Evolutionary conservation across 306 rosid genomes (phyloP).

Genomic region (Dryas octopetala): DNA sequence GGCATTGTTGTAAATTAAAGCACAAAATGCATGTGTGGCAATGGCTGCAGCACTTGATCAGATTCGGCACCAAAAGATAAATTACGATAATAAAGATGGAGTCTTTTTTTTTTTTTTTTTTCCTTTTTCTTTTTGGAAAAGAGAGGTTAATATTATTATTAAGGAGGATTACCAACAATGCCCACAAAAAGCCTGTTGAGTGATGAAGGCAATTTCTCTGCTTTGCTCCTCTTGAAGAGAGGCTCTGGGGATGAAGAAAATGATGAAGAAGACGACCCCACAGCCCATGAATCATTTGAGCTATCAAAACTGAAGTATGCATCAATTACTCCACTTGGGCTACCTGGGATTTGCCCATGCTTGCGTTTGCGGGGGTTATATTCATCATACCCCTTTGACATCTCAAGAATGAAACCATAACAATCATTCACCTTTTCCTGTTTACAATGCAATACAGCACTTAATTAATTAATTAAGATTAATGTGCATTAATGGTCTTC

Average conservation of each 20-base stretch:
- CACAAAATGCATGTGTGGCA: slow-evolving; percentile 10
- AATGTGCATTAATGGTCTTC: slow-evolving; percentile 3
- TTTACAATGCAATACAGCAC: background rate
- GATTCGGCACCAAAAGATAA: slow-evolving; percentile 14
- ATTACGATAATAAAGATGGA: slow-evolving; percentile 20
- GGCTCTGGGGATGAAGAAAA: slow-evolving; percentile 48
- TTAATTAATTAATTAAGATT: background rate
- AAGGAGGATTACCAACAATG: slow-evolving; percentile 56
- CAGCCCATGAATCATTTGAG: slow-evolving; percentile 81
- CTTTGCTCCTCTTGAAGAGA: slow-evolving; percentile 60
- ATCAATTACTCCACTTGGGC: slow-evolving; percentile 86
- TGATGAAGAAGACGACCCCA: slow-evolving; percentile 34
- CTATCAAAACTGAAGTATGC: slow-evolving; percentile 60
- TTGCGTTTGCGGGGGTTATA: slow-evolving; percentile 46
- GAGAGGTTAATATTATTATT: background rate
- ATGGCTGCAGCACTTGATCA: slow-evolving; percentile 1
- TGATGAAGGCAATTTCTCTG: slow-evolving; percentile 50
- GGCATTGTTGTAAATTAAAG: slow-evolving; percentile 53
- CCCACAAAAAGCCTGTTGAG: slow-evolving; percentile 55
- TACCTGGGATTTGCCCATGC: slow-evolving; percentile 50
- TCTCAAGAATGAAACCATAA: slow-evolving; percentile 44
- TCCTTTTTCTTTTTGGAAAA: background rate
- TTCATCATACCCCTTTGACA: slow-evolving; percentile 28
- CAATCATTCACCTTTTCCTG: slow-evolving; percentile 90
- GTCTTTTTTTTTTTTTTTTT: background rate